Evolutionary conservation across 768 basidiomycete species (phyloP), one percentile per base, ranked within the genome.

Genomic region (Tylopilus felleus): DNA sequence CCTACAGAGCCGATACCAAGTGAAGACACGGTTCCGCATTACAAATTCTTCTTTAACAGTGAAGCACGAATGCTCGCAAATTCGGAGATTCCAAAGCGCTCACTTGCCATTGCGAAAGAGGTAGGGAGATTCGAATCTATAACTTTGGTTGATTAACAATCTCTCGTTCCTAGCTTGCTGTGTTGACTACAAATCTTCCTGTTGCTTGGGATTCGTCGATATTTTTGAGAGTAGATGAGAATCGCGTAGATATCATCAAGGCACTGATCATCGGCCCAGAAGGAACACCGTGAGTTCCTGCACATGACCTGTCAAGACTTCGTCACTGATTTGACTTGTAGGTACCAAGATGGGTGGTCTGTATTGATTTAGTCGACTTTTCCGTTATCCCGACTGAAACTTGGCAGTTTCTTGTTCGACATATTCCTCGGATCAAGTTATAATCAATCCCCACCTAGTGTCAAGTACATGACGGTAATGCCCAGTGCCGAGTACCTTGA

Each of bases 71-170:
- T 91, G 84, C 74, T 93, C 27, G 85, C 86, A 4, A 84, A 83
- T 61, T 86, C 90, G 21, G 89, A 92, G 64, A 90, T 94, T 50
- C 93, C 93, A 6, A 95, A 92, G 71, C 80, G 95, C 41, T 93
- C 90, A 1, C 76, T 97, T 53, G 94, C 94, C 10, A 97, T 98
- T 57, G 95, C 95, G 4, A 98, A 97, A 73, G 93, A 96, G 81
- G 89, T 88, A 64, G 22, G n/a, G 25, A 49, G n/a, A 21, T 31
- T 48, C 39, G 23, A 48, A 21, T 42, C 45, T 33, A 40, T 9
- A 17, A 50, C 38, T 28, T 13, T 8, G 27, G 19, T 48, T 9
- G 25, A 14, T 53, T 54, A 8, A 60, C 55, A 51, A 59, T 17
- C 60, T 33, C 56, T 49, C 33, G 47, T 56, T 55, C n/a, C 58